Conservation (phyloP, 2,329 filamentous ascomycete genomes). For the Triangularia setosa region DNA sequence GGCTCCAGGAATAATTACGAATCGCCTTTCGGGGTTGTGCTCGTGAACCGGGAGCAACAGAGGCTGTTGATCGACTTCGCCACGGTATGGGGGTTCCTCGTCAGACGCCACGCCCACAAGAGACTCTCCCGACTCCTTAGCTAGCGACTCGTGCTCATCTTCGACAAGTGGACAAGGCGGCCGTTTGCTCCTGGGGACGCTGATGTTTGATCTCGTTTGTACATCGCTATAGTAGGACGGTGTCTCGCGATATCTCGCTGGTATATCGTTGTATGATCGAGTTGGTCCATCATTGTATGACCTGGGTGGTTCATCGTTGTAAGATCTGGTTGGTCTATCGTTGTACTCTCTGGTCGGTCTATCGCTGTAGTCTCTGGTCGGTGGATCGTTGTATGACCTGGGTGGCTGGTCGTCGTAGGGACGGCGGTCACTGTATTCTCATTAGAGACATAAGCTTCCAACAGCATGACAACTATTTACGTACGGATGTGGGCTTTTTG, state of each 20-base stretch:
- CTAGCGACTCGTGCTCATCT: slow-evolving; percentile 61
- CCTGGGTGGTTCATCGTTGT: slow-evolving; percentile 11
- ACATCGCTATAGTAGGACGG: not conserved
- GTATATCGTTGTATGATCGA: slow-evolving; percentile 2
- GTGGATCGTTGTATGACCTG: slow-evolving; percentile 8
- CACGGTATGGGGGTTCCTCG: slow-evolving; percentile 58
- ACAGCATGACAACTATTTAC: slow-evolving; percentile 12
- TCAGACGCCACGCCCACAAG: slow-evolving; percentile 32
- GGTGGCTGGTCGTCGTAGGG: slow-evolving; percentile 7
- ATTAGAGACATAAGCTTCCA: not conserved
- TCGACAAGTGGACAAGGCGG: slow-evolving; percentile 66
- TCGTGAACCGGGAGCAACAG: slow-evolving; percentile 61
- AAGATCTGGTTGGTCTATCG: not conserved
- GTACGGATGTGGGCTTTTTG: slow-evolving; percentile 36
- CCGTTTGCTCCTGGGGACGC: slow-evolving; percentile 16
- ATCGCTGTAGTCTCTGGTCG: not conserved
- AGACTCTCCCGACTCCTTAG: slow-evolving; percentile 52
- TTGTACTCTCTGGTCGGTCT: slow-evolving; percentile 6
- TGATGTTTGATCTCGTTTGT: slow-evolving; percentile 9
- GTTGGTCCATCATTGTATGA: slow-evolving; percentile 3
- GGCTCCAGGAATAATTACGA: slow-evolving; percentile 50
- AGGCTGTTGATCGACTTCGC: slow-evolving; percentile 64
- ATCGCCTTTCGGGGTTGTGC: slow-evolving; percentile 60
- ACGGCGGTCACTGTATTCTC: slow-evolving; percentile 12
- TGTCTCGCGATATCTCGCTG: not conserved